phyloP scores from a whole-genome alignment of 208 protist species.

The Perkinsela sp. region DNA sequence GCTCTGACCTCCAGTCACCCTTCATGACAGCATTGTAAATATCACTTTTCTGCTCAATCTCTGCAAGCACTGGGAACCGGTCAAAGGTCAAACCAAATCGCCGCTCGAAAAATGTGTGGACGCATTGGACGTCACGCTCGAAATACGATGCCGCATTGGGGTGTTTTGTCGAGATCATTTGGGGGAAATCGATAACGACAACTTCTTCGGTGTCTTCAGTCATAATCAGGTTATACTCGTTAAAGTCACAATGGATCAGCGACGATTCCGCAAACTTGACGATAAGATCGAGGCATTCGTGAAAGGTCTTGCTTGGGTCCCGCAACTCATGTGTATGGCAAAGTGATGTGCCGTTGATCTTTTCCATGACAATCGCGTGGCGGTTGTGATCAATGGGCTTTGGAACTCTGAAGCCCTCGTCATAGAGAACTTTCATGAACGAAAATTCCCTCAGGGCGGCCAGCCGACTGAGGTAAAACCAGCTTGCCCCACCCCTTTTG shows the following conservation, averaged over 20 bases:
- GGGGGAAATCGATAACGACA: constrained; percentile 96
- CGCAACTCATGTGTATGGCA: constrained; percentile 61
- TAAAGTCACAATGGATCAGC: constrained; percentile 96
- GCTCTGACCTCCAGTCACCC: constrained; percentile 25
- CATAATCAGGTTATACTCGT: constrained; percentile 96
- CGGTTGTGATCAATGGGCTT: constrained; percentile 86
- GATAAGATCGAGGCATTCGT: constrained; percentile 63
- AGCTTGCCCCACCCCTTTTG: constrained; percentile 60
- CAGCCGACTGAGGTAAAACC: constrained; percentile 93
- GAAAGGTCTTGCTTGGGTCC: constrained; percentile 60
- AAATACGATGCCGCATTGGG: constrained; percentile 79
- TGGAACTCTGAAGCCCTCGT: constrained; percentile 82
- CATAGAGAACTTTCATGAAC: constrained; percentile 88
- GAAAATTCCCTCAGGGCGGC: constrained; percentile 87
- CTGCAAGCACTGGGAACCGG: constrained; percentile 26
- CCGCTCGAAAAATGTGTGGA: constrained; percentile 75
- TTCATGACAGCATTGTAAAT: constrained; percentile 48
- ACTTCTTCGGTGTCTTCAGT: constrained; percentile 55
- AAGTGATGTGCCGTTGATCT: constrained; percentile 66
- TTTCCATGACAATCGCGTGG: constrained; percentile 88
- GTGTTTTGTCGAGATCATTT: constrained; percentile 91
- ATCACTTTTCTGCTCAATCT: constrained; percentile 28
- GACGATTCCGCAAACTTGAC: constrained; percentile 68
- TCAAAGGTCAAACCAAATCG: constrained; percentile 46
- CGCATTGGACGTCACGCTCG: constrained; percentile 83